phyloP scores from a whole-genome alignment of 208 protist species.

The Acanthamoeba healyi region DNA sequence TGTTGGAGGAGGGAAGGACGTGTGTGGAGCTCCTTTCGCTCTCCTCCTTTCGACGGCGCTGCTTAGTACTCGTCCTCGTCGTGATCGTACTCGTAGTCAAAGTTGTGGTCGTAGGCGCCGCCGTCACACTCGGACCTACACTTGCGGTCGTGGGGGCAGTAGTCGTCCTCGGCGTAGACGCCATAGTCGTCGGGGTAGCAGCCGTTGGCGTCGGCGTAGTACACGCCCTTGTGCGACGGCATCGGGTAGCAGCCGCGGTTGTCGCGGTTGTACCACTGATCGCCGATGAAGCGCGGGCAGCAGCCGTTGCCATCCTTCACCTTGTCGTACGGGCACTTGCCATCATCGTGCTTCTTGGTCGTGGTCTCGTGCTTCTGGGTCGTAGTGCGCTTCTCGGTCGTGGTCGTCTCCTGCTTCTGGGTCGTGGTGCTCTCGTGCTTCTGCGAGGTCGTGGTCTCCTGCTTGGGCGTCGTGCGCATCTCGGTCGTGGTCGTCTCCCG shows the following conservation, averaged over 20 bases:
- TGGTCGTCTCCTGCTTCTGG: neutral
- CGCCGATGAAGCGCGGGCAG: neutral
- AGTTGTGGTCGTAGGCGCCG: neutral
- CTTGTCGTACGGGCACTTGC: neutral
- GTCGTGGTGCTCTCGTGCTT: neutral
- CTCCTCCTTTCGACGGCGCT: no score
- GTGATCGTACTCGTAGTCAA: no score
- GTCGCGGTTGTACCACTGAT: neutral
- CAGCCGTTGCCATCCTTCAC: neutral
- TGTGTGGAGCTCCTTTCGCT: no score
- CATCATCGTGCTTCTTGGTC: neutral
- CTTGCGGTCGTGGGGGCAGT: neutral
- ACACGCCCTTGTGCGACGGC: neutral
- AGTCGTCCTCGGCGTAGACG: neutral
- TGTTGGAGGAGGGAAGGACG: no score
- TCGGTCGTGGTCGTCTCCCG: neutral
- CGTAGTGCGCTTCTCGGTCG: neutral
- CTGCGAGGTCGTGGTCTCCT: neutral
- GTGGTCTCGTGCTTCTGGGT: neutral
- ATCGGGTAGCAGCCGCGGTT: neutral
- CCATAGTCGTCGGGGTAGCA: neutral
- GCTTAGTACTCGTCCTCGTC: no score
- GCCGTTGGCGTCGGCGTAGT: neutral
- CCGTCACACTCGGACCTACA: conserved; percentile 24
- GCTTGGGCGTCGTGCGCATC: neutral